Percentiles rank a stretch among this genome's conserved stretches.
Conservation (phyloP, 2,329 filamentous ascomycete genomes). For the Sclerotinia spermophila region DNA sequence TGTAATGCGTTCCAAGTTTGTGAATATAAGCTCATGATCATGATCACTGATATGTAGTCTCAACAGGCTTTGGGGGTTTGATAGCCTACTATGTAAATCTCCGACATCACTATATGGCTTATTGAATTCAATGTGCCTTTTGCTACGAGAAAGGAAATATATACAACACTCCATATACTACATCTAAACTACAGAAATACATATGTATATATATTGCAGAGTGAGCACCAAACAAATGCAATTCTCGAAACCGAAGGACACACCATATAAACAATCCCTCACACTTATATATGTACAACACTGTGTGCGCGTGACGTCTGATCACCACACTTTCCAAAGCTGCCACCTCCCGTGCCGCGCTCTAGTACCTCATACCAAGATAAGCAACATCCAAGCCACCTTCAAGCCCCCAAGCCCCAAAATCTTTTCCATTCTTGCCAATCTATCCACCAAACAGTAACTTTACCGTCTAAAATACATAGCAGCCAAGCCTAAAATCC, state of each 20-base stretch:
- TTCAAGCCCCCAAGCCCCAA: neutral
- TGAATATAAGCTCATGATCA: neutral
- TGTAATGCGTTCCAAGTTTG: neutral
- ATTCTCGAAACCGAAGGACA: neutral
- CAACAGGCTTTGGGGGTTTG: neutral
- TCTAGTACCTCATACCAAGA: neutral
- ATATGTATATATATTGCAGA: neutral
- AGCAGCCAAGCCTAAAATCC: constrained; percentile 63
- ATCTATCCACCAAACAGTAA: neutral
- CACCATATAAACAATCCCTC: neutral
- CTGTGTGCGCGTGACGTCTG: neutral
- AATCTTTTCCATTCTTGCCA: neutral
- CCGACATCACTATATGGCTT: neutral
- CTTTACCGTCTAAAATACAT: constrained; percentile 39
- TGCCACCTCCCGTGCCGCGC: neutral
- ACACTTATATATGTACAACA: neutral
- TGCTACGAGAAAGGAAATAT: neutral
- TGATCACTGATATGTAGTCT: neutral
- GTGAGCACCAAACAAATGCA: neutral
- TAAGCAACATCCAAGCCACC: neutral
- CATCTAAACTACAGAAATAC: neutral
- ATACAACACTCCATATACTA: neutral
- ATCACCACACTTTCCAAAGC: constrained; percentile 5
- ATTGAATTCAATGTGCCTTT: neutral
- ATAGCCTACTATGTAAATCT: too few relatives aligned